Evolutionary conservation across 345 rosid species (phyloP).

Genomic region (Cochlearia excelsa): DNA sequence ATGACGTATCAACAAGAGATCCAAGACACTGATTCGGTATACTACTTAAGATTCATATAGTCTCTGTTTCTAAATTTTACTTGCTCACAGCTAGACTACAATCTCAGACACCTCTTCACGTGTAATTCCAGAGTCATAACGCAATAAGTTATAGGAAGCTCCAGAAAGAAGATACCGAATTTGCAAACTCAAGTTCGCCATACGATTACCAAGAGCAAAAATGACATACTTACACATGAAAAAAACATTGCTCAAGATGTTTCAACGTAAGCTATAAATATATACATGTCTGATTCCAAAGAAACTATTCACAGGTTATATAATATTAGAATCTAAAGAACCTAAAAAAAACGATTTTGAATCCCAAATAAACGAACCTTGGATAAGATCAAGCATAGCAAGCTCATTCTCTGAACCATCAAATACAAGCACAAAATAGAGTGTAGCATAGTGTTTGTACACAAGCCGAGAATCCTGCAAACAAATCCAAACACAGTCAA

Average conservation of each 20-base stretch:
- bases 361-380: conserved; percentile 46
- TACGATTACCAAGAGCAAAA: background rate
- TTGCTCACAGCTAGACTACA: background rate
- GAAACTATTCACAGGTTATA: background rate
- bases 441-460: conserved; percentile 88
- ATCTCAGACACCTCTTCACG: background rate
- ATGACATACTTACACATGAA: background rate
- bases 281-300: background rate
- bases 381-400: conserved; percentile 93
- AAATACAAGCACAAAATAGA: conserved; percentile 77
- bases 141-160: background rate
- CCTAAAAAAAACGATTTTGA: background rate
- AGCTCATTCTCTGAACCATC: conserved; percentile 92
- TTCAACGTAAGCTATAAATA: background rate
- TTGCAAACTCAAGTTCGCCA: too few relatives aligned
- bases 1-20: conserved; percentile 3
- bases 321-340: background rate
- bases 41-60: conserved; percentile 3
- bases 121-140: background rate
- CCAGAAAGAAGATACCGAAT: background rate
- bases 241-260: background rate
- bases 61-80: background rate
- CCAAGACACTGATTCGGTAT: conserved; percentile 1
- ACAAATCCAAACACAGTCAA: background rate
- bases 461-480: conserved; percentile 75